phyloP scores from a whole-genome alignment of 2,329 filamentous ascomycete species.

The Aotearoamyces nothofagi region DNA sequence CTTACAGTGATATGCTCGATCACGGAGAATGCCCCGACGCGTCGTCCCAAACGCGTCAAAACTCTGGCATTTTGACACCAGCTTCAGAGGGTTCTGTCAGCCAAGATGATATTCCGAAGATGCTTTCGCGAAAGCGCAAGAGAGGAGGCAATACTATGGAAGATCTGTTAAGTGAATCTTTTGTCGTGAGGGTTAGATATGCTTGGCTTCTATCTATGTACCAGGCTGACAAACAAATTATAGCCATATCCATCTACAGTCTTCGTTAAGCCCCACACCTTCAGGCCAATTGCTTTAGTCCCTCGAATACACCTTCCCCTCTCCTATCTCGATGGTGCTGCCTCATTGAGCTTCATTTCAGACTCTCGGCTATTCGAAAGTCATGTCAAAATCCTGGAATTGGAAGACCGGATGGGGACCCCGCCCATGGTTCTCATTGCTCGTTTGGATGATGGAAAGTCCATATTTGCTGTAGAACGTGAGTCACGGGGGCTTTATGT shows the following conservation, averaged over 20 bases:
- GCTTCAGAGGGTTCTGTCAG: constrained; percentile 13
- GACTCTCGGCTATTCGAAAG: constrained; percentile 43
- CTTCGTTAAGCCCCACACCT: constrained; percentile 33
- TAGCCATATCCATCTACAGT: constrained; percentile 41
- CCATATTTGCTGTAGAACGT: constrained; percentile 49
- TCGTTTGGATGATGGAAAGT: constrained; percentile 36
- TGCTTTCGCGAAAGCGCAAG: constrained; percentile 19
- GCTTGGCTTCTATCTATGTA: background rate
- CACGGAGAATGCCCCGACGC: constrained; percentile 15
- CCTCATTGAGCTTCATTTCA: constrained; percentile 33
- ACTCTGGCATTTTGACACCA: constrained; percentile 15
- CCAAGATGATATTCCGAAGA: constrained; percentile 7
- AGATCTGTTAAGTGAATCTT: constrained; percentile 18
- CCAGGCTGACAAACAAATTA: constrained; percentile 9
- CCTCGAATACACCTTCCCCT: constrained; percentile 43
- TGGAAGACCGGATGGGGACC: constrained; percentile 41
- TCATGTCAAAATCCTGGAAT: constrained; percentile 45
- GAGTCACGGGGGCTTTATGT: constrained; percentile 46
- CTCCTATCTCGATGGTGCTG: constrained; percentile 42
- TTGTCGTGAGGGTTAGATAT: constrained; percentile 18
- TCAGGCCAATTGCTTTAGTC: constrained; percentile 47
- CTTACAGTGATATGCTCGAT: constrained; percentile 18
- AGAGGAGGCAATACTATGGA: constrained; percentile 17
- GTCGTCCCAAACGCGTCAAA: constrained; percentile 14
- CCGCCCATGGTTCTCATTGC: constrained; percentile 44